Percentiles rank a stretch among this genome's conserved stretches.
These are phyloP conservation scores for Ceratobasidium sp. DNA, from an alignment of 1,284 basidiomycete genomes.

Conservation along the genomic window DNA sequence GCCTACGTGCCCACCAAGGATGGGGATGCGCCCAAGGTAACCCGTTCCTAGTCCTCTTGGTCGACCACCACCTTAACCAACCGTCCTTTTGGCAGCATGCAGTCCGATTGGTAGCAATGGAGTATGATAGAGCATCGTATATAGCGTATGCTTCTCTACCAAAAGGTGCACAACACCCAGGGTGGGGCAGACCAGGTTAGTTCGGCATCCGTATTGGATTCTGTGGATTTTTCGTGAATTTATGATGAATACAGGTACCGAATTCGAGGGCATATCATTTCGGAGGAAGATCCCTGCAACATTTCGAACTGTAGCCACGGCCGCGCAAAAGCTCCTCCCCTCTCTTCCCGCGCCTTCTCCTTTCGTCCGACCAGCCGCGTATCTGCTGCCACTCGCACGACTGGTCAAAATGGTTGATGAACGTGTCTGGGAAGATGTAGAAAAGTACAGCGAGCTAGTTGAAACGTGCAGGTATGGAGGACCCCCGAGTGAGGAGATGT, in stretches of 20 bases:
- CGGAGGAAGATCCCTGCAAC: slow-evolving; percentile 47
- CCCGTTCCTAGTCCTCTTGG: background rate
- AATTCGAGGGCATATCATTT: slow-evolving; percentile 47
- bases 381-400: slow-evolving; percentile 40
- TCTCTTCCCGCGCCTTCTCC: slow-evolving; percentile 45
- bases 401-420: slow-evolving; percentile 34
- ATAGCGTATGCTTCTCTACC: slow-evolving; percentile 45
- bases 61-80: background rate
- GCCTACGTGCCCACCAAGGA: slow-evolving; percentile 45
- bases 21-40: slow-evolving; percentile 48
- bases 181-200: slow-evolving; percentile 48
- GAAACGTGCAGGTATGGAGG: slow-evolving; percentile 48
- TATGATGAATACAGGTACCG: slow-evolving; percentile 35
- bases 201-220: background rate
- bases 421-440: slow-evolving; percentile 33
- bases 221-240: background rate
- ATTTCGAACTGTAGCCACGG: slow-evolving; percentile 34
- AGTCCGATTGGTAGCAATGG: slow-evolving; percentile 42
- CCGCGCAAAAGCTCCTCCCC: slow-evolving; percentile 46
- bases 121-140: slow-evolving; percentile 48
- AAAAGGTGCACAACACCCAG: slow-evolving; percentile 43
- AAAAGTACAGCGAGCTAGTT: slow-evolving; percentile 44
- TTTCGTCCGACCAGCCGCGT: slow-evolving; percentile 43
- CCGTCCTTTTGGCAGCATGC: slow-evolving; percentile 28
- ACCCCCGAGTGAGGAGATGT: slow-evolving; percentile 46